A percentile compares a stretch with the other conserved stretches of the same genome.
Evolutionary conservation across 116 monocot genomes (phyloP).

Genomic region (Iris pallida): DNA sequence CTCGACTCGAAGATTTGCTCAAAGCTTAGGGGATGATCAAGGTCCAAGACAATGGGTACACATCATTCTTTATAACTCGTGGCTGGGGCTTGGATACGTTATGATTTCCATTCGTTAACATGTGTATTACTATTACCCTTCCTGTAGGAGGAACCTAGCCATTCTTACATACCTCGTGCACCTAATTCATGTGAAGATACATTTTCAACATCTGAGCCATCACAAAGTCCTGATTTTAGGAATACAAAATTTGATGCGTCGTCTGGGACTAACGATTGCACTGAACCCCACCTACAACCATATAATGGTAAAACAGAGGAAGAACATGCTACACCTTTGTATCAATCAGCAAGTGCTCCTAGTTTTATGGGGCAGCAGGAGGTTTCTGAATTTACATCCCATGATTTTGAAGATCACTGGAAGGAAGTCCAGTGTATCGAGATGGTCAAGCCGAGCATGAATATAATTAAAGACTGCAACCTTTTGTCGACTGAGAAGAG

Average conservation of each 20-base stretch:
- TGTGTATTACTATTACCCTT: constrained; percentile 6
- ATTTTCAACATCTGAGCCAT: constrained; percentile 45
- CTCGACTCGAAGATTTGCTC: constrained; percentile 73
- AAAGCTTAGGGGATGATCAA: constrained; percentile 36
- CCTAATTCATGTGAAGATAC: constrained; percentile 45
- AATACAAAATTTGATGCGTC: constrained; percentile 12
- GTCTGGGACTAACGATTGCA: constrained; percentile 9
- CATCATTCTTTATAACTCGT: background rate
- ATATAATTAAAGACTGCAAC: constrained; percentile 28
- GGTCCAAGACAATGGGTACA: constrained; percentile 50
- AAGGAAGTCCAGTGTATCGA: constrained; percentile 88
- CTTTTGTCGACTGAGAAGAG: constrained; percentile 17
- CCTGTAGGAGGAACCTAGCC: constrained; percentile 38
- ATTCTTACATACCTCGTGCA: constrained; percentile 21
- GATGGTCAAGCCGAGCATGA: constrained; percentile 33
- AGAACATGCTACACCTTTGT: constrained; percentile 5
- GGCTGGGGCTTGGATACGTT: background rate
- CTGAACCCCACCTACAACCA: constrained; percentile 1
- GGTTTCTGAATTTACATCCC: constrained; percentile 17
- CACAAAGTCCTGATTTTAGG: constrained; percentile 29
- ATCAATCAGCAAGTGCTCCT: constrained; percentile 23
- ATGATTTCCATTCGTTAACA: background rate
- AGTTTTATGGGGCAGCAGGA: constrained; percentile 14
- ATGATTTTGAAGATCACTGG: constrained; percentile 51
- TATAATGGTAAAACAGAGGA: constrained; percentile 5